These are phyloP conservation scores for Epithemia pelagica DNA, from an alignment of 108 stramenopile genomes.

Conservation along the genomic window DNA sequence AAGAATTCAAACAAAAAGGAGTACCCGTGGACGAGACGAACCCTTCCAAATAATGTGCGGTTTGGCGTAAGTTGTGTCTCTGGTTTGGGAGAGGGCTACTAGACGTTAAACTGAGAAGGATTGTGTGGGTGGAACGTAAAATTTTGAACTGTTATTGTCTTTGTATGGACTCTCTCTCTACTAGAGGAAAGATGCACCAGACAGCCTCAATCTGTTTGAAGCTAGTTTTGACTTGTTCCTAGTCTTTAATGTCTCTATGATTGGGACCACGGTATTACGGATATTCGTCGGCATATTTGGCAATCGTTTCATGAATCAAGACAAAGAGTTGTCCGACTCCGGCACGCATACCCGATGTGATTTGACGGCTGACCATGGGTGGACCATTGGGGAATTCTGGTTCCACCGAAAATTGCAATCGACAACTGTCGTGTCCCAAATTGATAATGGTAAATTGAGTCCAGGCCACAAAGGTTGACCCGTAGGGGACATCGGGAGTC, in stretches of 20 bases:
- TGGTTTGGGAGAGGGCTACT: too few species aligned
- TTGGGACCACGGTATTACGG: conserved; percentile 40
- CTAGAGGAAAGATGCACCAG: too few species aligned
- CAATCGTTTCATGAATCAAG: conserved; percentile 54
- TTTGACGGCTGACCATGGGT: conserved; percentile 69
- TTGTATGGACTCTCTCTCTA: not conserved
- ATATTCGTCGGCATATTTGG: conserved; percentile 55
- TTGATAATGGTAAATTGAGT: conserved; percentile 70
- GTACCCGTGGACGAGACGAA: too few species aligned
- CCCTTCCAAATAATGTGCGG: too few species aligned
- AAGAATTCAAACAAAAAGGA: too few species aligned
- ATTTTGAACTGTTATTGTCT: not conserved
- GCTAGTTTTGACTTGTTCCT: too few species aligned
- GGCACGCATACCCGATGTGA: conserved; percentile 70
- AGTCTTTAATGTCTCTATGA: not conserved
- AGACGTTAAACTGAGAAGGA: too few species aligned
- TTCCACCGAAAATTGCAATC: conserved; percentile 62
- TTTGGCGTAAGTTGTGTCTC: too few species aligned
- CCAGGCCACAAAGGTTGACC: conserved; percentile 60
- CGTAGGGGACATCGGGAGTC: conserved; percentile 77
- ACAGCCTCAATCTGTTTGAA: too few species aligned
- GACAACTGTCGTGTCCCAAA: conserved; percentile 58
- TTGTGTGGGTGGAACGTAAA: too few species aligned
- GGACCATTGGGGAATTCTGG: conserved; percentile 79
- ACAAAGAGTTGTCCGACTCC: conserved; percentile 71